Percentiles rank a stretch among this genome's conserved stretches.
Conservation (phyloP, 192 early-diverging fungal genomes). For the Chytriomyces confervae region DNA sequence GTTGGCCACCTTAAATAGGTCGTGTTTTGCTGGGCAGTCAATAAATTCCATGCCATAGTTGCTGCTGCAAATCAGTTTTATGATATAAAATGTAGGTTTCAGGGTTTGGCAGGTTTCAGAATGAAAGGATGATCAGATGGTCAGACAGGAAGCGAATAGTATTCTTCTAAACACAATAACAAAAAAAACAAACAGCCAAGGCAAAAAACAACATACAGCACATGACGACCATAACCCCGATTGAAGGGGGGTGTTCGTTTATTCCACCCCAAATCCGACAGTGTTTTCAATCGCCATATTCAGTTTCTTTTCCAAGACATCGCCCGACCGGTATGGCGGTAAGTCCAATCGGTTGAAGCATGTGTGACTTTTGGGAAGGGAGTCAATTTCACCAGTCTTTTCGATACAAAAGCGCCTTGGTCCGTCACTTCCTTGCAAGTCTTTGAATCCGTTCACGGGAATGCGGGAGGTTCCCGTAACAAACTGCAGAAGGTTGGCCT, state of each 20-base stretch:
- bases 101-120: too few species aligned
- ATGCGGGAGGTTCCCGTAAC: constrained; percentile 97
- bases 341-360: constrained; percentile 98
- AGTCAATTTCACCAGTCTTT: constrained; percentile 83
- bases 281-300: constrained; percentile 96
- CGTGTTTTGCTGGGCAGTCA: too few species aligned
- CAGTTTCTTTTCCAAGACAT: constrained; percentile 73
- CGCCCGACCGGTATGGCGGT: constrained; percentile 87
- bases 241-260: constrained; percentile 25
- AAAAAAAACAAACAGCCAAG: neutral
- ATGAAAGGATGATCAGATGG: too few species aligned
- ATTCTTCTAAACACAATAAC: neutral
- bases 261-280: constrained; percentile 91
- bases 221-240: neutral
- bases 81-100: too few species aligned
- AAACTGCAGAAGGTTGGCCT: constrained; percentile 93
- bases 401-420: constrained; percentile 95
- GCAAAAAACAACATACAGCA: constrained; percentile 17
- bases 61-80: too few species aligned
- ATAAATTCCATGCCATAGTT: too few species aligned
- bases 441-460: constrained; percentile 98
- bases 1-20: too few species aligned
- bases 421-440: constrained; percentile 95
- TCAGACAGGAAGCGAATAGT: neutral
- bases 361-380: constrained; percentile 93